These are phyloP conservation scores for Malassezia brasiliensis DNA, from an alignment of 1,284 basidiomycete genomes.

Conservation along the genomic window DNA sequence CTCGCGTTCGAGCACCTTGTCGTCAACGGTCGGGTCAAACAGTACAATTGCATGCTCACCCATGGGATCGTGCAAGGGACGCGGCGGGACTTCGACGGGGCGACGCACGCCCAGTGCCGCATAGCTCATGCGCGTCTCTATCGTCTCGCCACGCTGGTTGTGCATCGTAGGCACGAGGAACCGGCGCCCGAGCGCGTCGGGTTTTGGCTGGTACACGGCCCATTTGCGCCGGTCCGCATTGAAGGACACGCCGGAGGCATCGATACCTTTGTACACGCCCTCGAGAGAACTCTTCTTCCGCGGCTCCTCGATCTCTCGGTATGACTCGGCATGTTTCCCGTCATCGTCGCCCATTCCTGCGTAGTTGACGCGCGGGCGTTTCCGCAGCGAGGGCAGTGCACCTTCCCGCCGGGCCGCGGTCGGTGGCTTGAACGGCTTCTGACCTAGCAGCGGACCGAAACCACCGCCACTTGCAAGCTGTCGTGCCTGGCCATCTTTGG, in stretches of 20 bases:
- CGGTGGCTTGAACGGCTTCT: conserved; percentile 45
- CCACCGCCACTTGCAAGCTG: conserved; percentile 31
- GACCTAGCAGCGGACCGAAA: conserved; percentile 29
- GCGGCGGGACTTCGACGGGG: conserved; percentile 69
- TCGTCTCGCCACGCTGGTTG: conserved; percentile 61
- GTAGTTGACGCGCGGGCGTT: conserved; percentile 42
- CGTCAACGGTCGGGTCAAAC: conserved; percentile 92
- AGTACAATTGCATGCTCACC: conserved; percentile 93
- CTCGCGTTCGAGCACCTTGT: conserved; percentile 34
- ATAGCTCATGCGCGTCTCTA: conserved; percentile 61
- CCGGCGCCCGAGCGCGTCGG: conserved; percentile 41
- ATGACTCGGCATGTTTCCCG: background rate
- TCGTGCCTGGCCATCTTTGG: background rate
- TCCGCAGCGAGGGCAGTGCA: conserved; percentile 21
- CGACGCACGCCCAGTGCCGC: conserved; percentile 77
- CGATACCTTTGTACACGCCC: conserved; percentile 43
- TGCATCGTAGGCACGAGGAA: conserved; percentile 86
- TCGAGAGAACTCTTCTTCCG: conserved; percentile 29
- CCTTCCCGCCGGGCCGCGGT: conserved; percentile 19
- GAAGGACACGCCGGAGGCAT: conserved; percentile 39
- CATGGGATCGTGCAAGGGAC: conserved; percentile 93
- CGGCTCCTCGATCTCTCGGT: conserved; percentile 5
- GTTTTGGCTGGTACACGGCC: conserved; percentile 33
- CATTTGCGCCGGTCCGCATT: conserved; percentile 40
- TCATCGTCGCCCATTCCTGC: conserved; percentile 33